Evolutionary conservation across 768 basidiomycete species (phyloP).

Genomic region (Trametes meyenii): DNA sequence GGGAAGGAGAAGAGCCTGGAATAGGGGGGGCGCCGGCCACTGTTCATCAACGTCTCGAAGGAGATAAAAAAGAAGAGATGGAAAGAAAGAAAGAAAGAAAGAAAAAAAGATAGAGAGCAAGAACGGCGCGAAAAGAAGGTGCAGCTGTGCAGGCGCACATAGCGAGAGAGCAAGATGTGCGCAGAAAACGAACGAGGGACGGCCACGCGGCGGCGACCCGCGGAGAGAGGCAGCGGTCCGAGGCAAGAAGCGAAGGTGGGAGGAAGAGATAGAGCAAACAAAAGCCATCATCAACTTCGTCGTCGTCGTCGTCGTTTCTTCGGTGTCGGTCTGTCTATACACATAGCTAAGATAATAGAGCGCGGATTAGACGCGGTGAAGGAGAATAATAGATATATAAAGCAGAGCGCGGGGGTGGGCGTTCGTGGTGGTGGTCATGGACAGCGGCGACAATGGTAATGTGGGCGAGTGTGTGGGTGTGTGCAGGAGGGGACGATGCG

Average conservation of each 20-base stretch:
- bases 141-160: background rate
- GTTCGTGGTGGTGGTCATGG: too few species aligned
- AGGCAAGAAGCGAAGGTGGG: conserved; percentile 19
- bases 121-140: background rate
- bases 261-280: conserved; percentile 37
- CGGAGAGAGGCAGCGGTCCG: background rate
- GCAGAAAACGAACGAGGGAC: background rate
- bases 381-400: conserved; percentile 24
- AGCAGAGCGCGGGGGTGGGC: conserved; percentile 7
- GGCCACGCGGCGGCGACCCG: background rate
- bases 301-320: background rate
- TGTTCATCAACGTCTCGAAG: conserved; percentile 11
- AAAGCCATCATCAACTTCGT: conserved; percentile 12
- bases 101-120: conserved; percentile 2
- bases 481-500: background rate
- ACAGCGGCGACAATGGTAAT: background rate
- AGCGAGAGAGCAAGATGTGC: background rate
- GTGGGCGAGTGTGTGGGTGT: background rate
- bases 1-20: background rate
- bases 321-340: conserved; percentile 23
- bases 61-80: conserved; percentile 11
- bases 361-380: conserved; percentile 17
- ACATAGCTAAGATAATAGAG: conserved; percentile 25
- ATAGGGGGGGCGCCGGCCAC: background rate
- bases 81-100: background rate